phyloP scores from a whole-genome alignment of 768 basidiomycete genomes.

The Candolleomyces efflorescens region DNA sequence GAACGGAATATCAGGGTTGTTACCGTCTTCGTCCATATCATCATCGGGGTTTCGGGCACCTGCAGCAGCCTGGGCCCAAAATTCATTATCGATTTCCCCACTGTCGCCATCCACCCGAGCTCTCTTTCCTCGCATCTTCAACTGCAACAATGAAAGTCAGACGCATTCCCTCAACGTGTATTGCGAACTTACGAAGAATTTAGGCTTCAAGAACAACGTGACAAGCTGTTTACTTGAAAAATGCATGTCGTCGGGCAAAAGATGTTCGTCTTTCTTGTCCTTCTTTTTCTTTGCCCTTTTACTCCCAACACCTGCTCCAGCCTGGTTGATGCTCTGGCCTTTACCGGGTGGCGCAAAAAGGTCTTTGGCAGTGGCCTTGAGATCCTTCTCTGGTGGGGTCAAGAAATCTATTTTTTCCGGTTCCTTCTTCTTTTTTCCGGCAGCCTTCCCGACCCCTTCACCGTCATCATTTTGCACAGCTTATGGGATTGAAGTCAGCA shows the following conservation, averaged over 20 bases:
- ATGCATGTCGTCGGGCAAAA: constrained; percentile 95
- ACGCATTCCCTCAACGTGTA: too few species aligned
- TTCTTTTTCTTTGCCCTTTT: constrained; percentile 60
- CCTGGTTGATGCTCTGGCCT: constrained; percentile 64
- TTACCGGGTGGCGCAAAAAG: constrained; percentile 77
- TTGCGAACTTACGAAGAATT: constrained; percentile 81
- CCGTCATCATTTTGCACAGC: constrained; percentile 27
- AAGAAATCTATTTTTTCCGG: constrained; percentile 81
- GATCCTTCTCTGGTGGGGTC: constrained; percentile 50
- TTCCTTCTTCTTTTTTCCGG: constrained; percentile 68
- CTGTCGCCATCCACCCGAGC: constrained; percentile 57
- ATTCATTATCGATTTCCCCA: constrained; percentile 92
- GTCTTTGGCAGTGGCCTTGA: constrained; percentile 61
- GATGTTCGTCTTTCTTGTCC: constrained; percentile 54
- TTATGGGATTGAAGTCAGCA: constrained; percentile 1
- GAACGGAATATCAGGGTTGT: constrained; percentile 70
- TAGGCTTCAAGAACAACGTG: constrained; percentile 92
- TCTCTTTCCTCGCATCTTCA: constrained; percentile 83
- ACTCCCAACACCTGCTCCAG: constrained; percentile 45
- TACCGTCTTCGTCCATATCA: constrained; percentile 51
- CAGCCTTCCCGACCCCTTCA: constrained; percentile 39
- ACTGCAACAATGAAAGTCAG: constrained; percentile 38
- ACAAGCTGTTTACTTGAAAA: constrained; percentile 89
- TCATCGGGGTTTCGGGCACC: constrained; percentile 38
- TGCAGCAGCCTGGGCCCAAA: constrained; percentile 95